Evolutionary conservation across 495 filamentous ascomycete species (phyloP).

Genomic region (Hapsidospora chrysogenum): DNA sequence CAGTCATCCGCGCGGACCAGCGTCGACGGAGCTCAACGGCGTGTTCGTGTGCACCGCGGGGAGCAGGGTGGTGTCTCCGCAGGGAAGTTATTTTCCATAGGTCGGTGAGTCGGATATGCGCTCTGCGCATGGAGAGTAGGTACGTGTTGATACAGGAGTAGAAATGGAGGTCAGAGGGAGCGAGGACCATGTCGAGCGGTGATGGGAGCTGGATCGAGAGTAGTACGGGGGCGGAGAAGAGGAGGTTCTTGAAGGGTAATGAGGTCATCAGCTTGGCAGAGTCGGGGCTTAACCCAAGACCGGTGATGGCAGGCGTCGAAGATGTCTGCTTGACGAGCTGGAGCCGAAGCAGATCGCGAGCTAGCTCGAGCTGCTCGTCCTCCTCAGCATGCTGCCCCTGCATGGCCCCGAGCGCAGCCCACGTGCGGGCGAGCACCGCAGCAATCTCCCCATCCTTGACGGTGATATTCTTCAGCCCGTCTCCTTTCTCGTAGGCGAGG

Average conservation of each 20-base stretch:
- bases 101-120: conserved; percentile 63
- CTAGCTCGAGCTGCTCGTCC: conserved; percentile 63
- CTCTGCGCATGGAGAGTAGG: conserved; percentile 63
- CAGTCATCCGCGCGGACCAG: conserved; percentile 36
- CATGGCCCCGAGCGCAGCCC: conserved; percentile 57
- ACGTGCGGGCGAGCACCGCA: conserved; percentile 54
- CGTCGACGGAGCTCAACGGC: conserved; percentile 39
- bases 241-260: conserved; percentile 56
- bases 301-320: conserved; percentile 10
- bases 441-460: conserved; percentile 80
- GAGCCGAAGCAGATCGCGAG: conserved; percentile 58
- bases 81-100: conserved; percentile 72
- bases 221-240: conserved; percentile 60
- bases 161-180: conserved; percentile 48
- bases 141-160: conserved; percentile 82
- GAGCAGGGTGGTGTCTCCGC: conserved; percentile 56
- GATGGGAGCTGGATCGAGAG: conserved; percentile 59
- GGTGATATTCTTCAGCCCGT: conserved; percentile 34
- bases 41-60: conserved; percentile 36
- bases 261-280: conserved; percentile 14
- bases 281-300: conserved; percentile 3
- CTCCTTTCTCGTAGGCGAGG: conserved; percentile 32
- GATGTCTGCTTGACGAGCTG: conserved; percentile 31
- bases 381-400: conserved; percentile 57
- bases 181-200: conserved; percentile 77